Evolutionary conservation across 2,329 filamentous ascomycete genomes (phyloP), one percentile per base, ranked within the genome.

Genomic region (Colletotrichum ledebouriae): DNA sequence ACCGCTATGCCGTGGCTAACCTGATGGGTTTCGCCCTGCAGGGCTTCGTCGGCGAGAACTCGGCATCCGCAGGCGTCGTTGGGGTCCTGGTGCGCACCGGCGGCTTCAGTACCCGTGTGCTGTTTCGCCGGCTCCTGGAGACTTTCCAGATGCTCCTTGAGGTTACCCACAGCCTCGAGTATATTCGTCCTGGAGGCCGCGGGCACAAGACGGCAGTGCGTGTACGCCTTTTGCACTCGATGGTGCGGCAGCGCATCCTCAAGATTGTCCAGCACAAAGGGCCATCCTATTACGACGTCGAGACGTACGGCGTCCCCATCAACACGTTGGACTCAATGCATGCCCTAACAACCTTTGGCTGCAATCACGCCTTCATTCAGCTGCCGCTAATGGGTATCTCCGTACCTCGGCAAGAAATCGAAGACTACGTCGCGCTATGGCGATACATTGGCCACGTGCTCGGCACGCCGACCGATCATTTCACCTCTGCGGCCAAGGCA

Each of bases 1-100:
- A 91, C 73, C 84, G 90, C 6, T 92, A 92, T 73, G 88, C 87
- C 2, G 83, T 85, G 0, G 86, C 89, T 1, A 86, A 39, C 37
- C 11, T 39, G 11, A 39, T 39, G 37, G 37, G 37, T 3, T 39
- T 39, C 85, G 76, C 77, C 0, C 73, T 81, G 9, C 78, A 80
- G 49, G 79, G 78, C 5, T 78, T 81, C n/a, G 63, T 81, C 2
- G 79, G 78, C 1, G 78, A 79, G 53, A 76, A 77, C 52, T 73
- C 75, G 73, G 79, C 87, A 82, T 87, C 59, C 79, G 85, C 59
- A 80, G 84, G 89, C 22, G 85, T 91, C 0, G 89, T 90, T 0
- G 90, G 92, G 73, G 89, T 88, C 0, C 78, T 92, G 3, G 84
- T 87, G 3, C 80, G 89, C n/a, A 92, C 90, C 1, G 89, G 89